Conservation (phyloP, 208 protist species). For the Herpetomonas samuelpessoai region DNA sequence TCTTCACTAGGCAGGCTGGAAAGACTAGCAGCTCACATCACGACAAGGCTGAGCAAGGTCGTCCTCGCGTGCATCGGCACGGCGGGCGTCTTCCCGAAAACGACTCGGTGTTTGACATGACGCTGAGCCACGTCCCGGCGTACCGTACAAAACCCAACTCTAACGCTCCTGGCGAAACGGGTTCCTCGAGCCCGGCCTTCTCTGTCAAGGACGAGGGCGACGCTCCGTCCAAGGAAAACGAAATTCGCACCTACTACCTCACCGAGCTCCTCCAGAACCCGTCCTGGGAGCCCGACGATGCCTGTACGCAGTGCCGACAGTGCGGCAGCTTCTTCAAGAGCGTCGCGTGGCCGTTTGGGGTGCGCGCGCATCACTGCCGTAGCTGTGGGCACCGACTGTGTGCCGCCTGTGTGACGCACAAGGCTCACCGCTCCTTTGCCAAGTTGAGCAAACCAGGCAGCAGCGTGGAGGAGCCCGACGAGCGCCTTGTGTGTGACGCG, state of each 20-base stretch:
- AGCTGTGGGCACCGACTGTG: constrained; percentile 68
- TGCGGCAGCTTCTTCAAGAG: constrained; percentile 37
- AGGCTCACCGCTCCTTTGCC: constrained; percentile 63
- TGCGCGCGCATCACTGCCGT: constrained; percentile 59
- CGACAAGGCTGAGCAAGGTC: too few relatives aligned
- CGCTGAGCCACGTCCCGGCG: neutral
- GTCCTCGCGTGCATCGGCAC: too few relatives aligned
- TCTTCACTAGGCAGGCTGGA: constrained; percentile 17
- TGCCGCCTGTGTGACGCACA: constrained; percentile 43
- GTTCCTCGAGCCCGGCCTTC: neutral
- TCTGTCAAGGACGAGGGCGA: neutral
- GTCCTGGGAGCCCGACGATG: constrained; percentile 59
- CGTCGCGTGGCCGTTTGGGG: constrained; percentile 23
- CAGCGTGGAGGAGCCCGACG: constrained; percentile 33
- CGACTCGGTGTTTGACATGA: neutral
- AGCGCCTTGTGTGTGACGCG: constrained; percentile 51
- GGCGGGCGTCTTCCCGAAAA: constrained; percentile 10
- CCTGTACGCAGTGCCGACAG: constrained; percentile 29
- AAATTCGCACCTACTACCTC: constrained; percentile 33
- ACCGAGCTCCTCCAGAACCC: constrained; percentile 44
- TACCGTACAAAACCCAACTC: neutral
- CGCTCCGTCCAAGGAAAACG: constrained; percentile 21
- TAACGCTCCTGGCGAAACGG: too few relatives aligned
- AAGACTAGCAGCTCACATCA: too few relatives aligned
- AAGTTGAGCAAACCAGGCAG: constrained; percentile 59